These are phyloP conservation scores for Saccharomyces hybrid DNA, from an alignment of 1,139 yeast species.

Conservation along the genomic window DNA sequence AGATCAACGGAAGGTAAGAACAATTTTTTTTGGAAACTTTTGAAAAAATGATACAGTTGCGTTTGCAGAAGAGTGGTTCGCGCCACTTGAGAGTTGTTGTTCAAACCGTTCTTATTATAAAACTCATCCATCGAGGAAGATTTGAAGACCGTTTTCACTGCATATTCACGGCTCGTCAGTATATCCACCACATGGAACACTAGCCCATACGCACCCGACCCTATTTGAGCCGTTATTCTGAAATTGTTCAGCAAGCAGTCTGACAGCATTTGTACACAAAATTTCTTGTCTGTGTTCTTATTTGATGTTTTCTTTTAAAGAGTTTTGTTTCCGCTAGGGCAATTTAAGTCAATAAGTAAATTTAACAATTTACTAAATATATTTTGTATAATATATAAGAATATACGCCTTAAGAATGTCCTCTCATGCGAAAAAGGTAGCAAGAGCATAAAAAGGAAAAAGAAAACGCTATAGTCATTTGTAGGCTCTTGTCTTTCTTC, in stretches of 20 bases:
- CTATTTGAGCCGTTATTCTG: slow-evolving; percentile 38
- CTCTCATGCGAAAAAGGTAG: neutral
- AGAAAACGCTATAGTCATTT: neutral
- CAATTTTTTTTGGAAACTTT: slow-evolving; percentile 22
- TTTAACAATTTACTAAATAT: neutral
- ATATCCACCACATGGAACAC: slow-evolving; percentile 65
- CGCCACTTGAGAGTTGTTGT: slow-evolving; percentile 21
- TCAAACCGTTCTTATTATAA: slow-evolving; percentile 19
- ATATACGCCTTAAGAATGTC: neutral
- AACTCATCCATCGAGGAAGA: slow-evolving; percentile 10
- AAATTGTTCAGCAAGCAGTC: slow-evolving; percentile 28
- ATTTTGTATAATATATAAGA: neutral
- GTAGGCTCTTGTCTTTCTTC: neutral
- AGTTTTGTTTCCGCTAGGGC: neutral
- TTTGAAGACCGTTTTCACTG: slow-evolving; percentile 68
- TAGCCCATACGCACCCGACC: slow-evolving; percentile 85
- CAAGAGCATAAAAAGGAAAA: neutral
- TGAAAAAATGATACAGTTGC: slow-evolving; percentile 25
- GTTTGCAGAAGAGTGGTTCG: slow-evolving; percentile 25
- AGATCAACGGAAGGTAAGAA: slow-evolving; percentile 28
- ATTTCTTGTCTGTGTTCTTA: neutral
- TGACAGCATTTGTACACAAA: slow-evolving; percentile 18
- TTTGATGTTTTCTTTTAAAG: neutral
- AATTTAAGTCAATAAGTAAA: neutral
- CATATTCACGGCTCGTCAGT: slow-evolving; percentile 45